Evolutionary conservation across 805 yeast species (phyloP), one percentile per base, ranked within the genome.

Genomic region (Tetrapisispora arboricola): DNA sequence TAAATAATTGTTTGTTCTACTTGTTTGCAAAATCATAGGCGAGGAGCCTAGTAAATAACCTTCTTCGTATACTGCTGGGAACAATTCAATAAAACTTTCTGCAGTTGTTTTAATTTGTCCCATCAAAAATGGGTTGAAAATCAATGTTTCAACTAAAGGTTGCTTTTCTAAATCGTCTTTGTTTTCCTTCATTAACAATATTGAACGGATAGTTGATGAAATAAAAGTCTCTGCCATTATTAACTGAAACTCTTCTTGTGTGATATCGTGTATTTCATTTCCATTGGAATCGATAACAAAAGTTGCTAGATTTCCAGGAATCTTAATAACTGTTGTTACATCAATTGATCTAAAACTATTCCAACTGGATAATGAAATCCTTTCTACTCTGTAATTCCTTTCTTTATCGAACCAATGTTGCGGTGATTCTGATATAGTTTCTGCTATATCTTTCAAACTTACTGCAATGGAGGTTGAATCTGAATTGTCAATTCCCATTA

Each of bases 381-480:
- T 75, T 13, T 75, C 73, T 9, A 82, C 84, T 48, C 73, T 76
- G 72, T 75, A 80, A 44, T 71, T 69, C 50, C 73, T 80, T 46
- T 69, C 68, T 54, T 77, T 84, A 9, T 86, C 86, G 63, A 80
- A 82, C 92, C 92, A 82, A 34, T 72, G 61, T 55, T 82, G 92
- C 5, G 75, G 73, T 17, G 72, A 64, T 42, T 72, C 75, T 24
- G 70, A 56, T 25, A 82, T 75, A 30, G 78, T 65, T 40, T 73
- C 80, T 27, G 84, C 80, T 45, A 82, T 54, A 5, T 75, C 71
- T 55, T 80, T 81, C 41, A 81, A 61, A 43, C 76, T 76, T 1
- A 86, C 87, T 13, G 88, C 88, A 41, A 82, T 76, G 1, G 85
- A 72, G 1, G 88, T 82, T 9, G 84, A 71, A 50, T 76, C 78